Base-by-base conservation (phyloP, 345 rosid genomes). In the Linum usitatissimum region DNA sequence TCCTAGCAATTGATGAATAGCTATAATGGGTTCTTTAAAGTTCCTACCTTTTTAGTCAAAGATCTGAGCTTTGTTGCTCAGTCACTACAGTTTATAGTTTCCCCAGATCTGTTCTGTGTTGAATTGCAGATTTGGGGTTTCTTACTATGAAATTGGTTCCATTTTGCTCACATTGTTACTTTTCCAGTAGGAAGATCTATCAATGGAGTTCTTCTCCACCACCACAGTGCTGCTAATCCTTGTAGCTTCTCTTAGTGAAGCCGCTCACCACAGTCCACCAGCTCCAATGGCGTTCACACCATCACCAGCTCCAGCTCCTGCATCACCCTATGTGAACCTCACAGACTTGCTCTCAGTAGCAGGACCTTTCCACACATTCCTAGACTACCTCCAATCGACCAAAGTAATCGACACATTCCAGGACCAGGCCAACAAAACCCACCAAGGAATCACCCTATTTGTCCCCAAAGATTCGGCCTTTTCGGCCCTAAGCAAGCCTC, bases 401-500 rank as follows among this genome's bases (percentile, higher is more conserved):
- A 86, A 87, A 66, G 94, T 89, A 72, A 77, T 92, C 1, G 91
- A 83, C 13, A 89, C 94, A 31, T 81, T 92, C 79, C 97, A 92
- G 71, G 79, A 70, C 84, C 96, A 83, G 76, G 98, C 91, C 66
- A 92, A 92, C 85, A 82, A 83, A 71, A 87, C 94, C 0, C 80
- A 84, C 0, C 86, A 86, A 74, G 98, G 98, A 30, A 68, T 93
- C 57, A 93, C 99, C 6, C 78, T 94, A 59, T 94, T 94, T 19
- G 96, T 88, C 6, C 99, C 99, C 0, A 87, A 81, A 64, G 94
- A 90, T 57, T 67, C 75, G 8, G 96, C 97, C 64, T 94, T 94
- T 77, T 74, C 85, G 59, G 73, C 84, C 18, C 85, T 79, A 9
- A 92, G 79, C 76, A 78, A 70, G 48, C 86, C 51, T 3, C 51